Base-by-base conservation (phyloP, 2,329 filamentous ascomycete species). In the Beauveria varroae region DNA sequence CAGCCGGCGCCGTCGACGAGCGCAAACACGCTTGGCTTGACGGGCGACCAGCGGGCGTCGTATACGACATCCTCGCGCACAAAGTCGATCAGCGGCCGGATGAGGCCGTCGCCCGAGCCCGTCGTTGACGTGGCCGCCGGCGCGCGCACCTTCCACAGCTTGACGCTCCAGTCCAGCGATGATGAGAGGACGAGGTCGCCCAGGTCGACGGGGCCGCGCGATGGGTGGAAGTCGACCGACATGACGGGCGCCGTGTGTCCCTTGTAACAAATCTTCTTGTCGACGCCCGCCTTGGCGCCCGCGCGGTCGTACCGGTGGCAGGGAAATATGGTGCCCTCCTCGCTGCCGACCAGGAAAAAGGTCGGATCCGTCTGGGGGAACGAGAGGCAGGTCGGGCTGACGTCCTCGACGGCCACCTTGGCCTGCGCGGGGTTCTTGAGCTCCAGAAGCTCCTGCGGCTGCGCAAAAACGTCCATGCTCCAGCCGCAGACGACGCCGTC, bases 281-380 rank as follows among this genome's bases (percentile, higher is more conserved):
- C 96, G 28, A 97, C 91, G 53, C 95, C 95, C 5, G 95, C 93
- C 78, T 98, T 98, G 65, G 95, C 95, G 62, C 95, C 95, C 6
- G 96, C 95, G 65, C 96, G 90, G 75, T 99, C 95, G 76, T 99
- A 99, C 64, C 95, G 85, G 74, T 99, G 95, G 72, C 96, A 97
- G 0, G 95, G 93, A 75, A 95, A 96, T 65, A 99, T 97, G 52
- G 88, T 88, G 56, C 96, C 96, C 78, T 99, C 95, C 77, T 99
- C 95, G 30, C 93, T 96, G 46, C 96, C 95, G 40, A 96, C 90
- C 3, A 99, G 86, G 80, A 99, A 99, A 75, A 96, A 98, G 0
- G 95, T 99, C 3, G 95, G 95, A 70, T 99, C 96, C 0, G 92
- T 89, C 69, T 93, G 87, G 0, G 95, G 95, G 76, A 99, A 99